Evolutionary conservation across 2,329 filamentous ascomycete species (phyloP).

Genomic region (Aspergillus thermomutatus): DNA sequence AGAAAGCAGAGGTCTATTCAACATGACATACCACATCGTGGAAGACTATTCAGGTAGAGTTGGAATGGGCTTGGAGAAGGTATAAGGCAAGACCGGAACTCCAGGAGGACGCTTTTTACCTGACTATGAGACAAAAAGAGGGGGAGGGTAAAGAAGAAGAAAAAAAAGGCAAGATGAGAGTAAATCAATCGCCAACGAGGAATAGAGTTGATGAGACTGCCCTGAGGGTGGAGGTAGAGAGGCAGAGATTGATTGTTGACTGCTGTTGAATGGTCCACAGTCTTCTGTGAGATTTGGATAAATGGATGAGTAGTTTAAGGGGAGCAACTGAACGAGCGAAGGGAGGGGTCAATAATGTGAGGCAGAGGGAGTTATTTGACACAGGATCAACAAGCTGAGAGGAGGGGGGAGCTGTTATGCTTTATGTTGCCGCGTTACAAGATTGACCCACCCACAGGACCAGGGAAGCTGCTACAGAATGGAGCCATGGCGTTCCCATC

Average conservation of each 20-base stretch:
- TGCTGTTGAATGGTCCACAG: constrained; percentile 7
- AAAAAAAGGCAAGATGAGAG: neutral
- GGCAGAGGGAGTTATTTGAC: neutral
- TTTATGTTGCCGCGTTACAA: constrained; percentile 27
- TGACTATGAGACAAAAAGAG: constrained; percentile 5
- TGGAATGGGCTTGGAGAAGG: neutral
- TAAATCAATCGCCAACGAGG: neutral
- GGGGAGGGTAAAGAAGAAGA: constrained; percentile 14
- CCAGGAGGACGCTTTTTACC: neutral
- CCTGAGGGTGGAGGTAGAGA: constrained; percentile 11
- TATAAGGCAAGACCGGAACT: neutral
- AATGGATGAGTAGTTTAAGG: constrained; percentile 2
- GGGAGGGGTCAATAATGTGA: neutral
- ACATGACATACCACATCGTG: constrained; percentile 35
- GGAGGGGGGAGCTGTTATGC: constrained; percentile 24
- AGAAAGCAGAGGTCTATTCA: neutral
- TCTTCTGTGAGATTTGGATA: neutral
- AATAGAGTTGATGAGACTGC: constrained; percentile 10
- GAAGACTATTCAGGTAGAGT: neutral
- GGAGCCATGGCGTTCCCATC: constrained; percentile 9
- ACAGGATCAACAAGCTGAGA: constrained; percentile 16
- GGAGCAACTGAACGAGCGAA: neutral
- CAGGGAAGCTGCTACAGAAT: constrained; percentile 25
- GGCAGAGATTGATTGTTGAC: constrained; percentile 3
- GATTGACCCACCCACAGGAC: constrained; percentile 23